A percentile compares a stretch with the other conserved stretches of the same genome.
Conservation (phyloP, 345 rosid species). For the Corymbia maculata region DNA sequence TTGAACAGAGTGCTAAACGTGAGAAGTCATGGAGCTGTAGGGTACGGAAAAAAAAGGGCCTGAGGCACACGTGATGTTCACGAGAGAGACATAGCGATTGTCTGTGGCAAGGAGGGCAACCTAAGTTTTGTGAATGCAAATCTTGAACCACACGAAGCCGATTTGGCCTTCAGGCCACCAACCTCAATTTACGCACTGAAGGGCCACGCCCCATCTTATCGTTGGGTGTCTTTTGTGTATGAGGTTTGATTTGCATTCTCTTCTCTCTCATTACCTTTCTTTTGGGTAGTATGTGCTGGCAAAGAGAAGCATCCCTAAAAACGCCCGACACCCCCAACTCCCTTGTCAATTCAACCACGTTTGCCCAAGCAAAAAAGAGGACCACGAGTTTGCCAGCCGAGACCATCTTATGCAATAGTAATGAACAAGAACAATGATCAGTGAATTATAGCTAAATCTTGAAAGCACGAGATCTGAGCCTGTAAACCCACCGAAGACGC, state of each 20-base stretch:
- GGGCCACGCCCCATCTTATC: background rate
- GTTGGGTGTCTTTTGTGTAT: background rate
- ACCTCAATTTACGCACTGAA: background rate
- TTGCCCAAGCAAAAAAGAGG: background rate
- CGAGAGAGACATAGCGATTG: slow-evolving; percentile 22
- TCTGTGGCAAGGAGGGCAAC: slow-evolving; percentile 25
- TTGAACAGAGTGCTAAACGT: background rate
- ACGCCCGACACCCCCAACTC: background rate
- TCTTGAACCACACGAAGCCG: background rate
- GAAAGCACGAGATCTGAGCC: background rate
- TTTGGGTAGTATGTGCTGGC: background rate
- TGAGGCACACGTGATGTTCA: slow-evolving; percentile 26
- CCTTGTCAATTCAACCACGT: background rate
- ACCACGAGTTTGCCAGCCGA: background rate
- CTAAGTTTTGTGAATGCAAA: background rate
- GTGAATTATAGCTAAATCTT: background rate
- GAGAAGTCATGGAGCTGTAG: background rate
- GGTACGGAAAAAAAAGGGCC: background rate
- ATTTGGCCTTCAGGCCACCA: background rate
- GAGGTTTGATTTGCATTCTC: background rate
- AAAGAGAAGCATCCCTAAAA: background rate
- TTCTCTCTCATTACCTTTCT: background rate
- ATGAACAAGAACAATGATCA: background rate
- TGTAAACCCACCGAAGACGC: background rate
- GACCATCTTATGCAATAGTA: background rate